Conservation (phyloP, 2,329 filamentous ascomycete genomes). For the Trichoderma aggressivum region DNA sequence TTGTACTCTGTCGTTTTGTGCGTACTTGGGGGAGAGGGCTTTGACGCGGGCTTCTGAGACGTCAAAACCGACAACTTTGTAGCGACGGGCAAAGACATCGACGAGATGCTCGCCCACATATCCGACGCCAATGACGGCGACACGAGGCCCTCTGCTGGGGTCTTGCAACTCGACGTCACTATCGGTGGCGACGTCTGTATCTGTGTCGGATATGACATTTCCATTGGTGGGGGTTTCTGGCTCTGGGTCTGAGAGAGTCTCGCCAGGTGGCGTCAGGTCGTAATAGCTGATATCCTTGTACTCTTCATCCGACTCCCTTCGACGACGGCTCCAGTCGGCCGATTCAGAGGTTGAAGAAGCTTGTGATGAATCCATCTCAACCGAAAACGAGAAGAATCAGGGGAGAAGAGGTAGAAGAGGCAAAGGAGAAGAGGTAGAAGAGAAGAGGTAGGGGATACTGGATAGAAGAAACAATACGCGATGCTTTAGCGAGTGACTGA, state of each 20-base stretch:
- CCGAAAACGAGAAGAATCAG: no score
- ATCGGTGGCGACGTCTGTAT: not conserved
- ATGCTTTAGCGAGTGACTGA: not conserved
- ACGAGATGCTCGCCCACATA: conserved; percentile 52
- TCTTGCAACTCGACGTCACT: not conserved
- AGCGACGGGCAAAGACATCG: conserved; percentile 39
- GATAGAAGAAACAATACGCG: not conserved
- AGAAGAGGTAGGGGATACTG: not conserved
- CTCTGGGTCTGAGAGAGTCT: not conserved
- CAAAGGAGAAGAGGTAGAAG: no score
- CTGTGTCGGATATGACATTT: not conserved
- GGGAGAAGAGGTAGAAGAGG: no score
- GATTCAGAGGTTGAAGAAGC: not conserved
- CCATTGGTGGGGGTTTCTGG: not conserved
- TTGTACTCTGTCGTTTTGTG: conserved; percentile 28
- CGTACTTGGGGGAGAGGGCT: conserved; percentile 32
- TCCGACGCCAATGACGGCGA: conserved; percentile 51
- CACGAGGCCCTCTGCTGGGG: conserved; percentile 29
- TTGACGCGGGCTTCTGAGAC: conserved; percentile 40
- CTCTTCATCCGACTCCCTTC: not conserved
- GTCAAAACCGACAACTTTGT: conserved; percentile 47
- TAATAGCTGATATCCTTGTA: not conserved
- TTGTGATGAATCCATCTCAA: not conserved
- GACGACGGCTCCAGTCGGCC: not conserved
- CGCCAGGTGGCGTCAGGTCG: not conserved